These are phyloP conservation scores for Penicillium flavigenum DNA, from an alignment of 495 filamentous ascomycete genomes.

Conservation along the genomic window DNA sequence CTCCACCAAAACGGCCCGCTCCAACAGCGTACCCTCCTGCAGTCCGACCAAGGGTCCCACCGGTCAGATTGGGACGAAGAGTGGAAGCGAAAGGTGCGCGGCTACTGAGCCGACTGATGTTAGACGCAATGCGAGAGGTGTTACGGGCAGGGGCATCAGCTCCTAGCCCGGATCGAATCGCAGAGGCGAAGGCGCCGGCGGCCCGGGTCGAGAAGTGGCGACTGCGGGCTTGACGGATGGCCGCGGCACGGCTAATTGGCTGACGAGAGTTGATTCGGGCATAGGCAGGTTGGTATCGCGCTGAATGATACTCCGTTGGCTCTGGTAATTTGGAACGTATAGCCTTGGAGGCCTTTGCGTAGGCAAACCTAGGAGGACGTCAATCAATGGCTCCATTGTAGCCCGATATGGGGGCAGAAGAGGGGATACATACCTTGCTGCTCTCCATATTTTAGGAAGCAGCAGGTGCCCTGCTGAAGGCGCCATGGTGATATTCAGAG, in stretches of 20 bases:
- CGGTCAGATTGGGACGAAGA: slow-evolving; percentile 88
- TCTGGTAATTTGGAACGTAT: slow-evolving; percentile 61
- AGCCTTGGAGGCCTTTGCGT: slow-evolving; percentile 61
- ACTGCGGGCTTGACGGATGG: slow-evolving; percentile 69
- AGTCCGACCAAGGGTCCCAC: slow-evolving; percentile 78
- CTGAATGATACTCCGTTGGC: slow-evolving; percentile 41
- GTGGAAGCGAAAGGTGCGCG: slow-evolving; percentile 85
- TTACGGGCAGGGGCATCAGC: slow-evolving; percentile 65
- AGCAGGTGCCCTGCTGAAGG: slow-evolving; percentile 66
- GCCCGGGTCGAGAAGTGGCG: slow-evolving; percentile 73
- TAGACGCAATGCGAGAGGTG: slow-evolving; percentile 62
- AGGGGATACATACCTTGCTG: slow-evolving; percentile 52
- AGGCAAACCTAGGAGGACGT: slow-evolving; percentile 54
- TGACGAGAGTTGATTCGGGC: slow-evolving; percentile 58
- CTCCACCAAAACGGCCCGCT: slow-evolving; percentile 66
- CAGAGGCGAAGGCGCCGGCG: slow-evolving; percentile 61
- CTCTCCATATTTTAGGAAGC: slow-evolving; percentile 68
- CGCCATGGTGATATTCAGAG: slow-evolving; percentile 54
- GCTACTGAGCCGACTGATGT: slow-evolving; percentile 64
- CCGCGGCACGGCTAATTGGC: slow-evolving; percentile 68
- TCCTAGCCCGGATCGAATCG: slow-evolving; percentile 50
- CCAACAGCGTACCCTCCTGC: slow-evolving; percentile 83
- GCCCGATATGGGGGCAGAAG: slow-evolving; percentile 7
- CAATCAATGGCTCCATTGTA: slow-evolving; percentile 19
- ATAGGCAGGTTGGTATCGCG: slow-evolving; percentile 53